Percentiles rank a stretch among this genome's conserved stretches.
Conservation (phyloP, 495 filamentous ascomycete species). For the Penicillium waksmanii region DNA sequence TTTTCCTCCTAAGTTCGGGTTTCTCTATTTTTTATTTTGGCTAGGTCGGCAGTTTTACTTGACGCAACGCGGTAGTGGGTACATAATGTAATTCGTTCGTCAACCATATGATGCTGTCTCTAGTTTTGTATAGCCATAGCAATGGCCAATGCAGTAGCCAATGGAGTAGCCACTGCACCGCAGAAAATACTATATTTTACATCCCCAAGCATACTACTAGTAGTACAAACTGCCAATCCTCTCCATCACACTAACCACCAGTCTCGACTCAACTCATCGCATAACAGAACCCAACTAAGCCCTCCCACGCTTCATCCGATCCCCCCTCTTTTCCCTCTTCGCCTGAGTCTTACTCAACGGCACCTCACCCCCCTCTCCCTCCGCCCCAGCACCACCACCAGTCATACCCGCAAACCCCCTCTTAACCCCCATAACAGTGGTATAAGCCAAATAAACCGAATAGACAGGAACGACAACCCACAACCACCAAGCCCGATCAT, state of each 20-base stretch:
- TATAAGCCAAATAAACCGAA: constrained; percentile 69
- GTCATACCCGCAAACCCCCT: constrained; percentile 65
- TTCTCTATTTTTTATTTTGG: not conserved
- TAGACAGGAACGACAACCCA: constrained; percentile 72
- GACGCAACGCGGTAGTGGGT: too few species aligned
- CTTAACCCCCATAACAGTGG: constrained; percentile 64
- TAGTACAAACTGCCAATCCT: too few species aligned
- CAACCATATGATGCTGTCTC: too few species aligned
- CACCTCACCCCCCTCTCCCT: constrained; percentile 15
- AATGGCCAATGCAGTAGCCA: too few species aligned
- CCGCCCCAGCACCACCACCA: constrained; percentile 31
- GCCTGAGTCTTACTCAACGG: constrained; percentile 62
- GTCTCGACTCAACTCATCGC: too few species aligned
- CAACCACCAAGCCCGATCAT: constrained; percentile 78
- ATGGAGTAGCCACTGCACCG: too few species aligned
- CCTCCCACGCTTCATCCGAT: not conserved
- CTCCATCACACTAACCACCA: too few species aligned
- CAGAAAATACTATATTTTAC: too few species aligned
- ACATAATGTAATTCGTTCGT: too few species aligned
- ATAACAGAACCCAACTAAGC: not conserved
- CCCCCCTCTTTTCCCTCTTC: constrained; percentile 64
- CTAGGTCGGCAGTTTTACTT: too few species aligned
- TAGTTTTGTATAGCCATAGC: too few species aligned
- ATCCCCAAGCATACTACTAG: too few species aligned
- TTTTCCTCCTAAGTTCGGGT: not conserved